Evolutionary conservation across 192 early-diverging fungal species (phyloP), one percentile per base, ranked within the genome.

Genomic region (Coemansia sp.): DNA sequence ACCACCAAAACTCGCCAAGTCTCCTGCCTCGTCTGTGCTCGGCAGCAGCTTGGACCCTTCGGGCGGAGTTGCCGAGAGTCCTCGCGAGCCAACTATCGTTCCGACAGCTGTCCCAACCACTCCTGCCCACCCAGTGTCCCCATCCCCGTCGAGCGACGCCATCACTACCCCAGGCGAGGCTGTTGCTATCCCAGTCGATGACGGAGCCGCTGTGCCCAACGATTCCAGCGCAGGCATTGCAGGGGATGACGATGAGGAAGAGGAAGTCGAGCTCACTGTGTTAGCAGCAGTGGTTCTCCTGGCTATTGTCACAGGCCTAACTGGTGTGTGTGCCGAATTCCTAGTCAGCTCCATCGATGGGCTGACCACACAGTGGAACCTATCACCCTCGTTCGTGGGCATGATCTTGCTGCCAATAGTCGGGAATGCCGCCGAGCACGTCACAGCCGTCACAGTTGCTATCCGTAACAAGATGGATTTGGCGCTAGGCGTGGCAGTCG

Each of bases 381-480:
- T 97, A 24, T 84, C 78, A 36, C 67, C 87, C n/a, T 88, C 88
- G 4, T 98, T 98, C 74, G 88, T 98, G 33, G 94, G 94, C 39
- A 85, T 98, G 36, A 90, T 96, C 64, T 61, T 98, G 11, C 63
- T 98, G 34, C 93, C 94, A 3, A 91, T 96, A 36, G 93, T 96
- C 19, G 94, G 93, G 33, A 95, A 95, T 58, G 92, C 90, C 3
- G 91, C 92, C 15, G 88, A 91, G 79, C 92, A 96, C 67, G 85
- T 92, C 26, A 93, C 90, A 0, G 93, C 93, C 19, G 82, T 93
- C 19, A 85, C 84, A 1, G 87, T 85, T 11, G 89, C 93, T 2
- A 84, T 90, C 52, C 87, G 88, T 65, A 87, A 94, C 82, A 95
- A 95, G 78, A 95, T 93, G 93, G 91, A 97, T 64, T 67, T 98